Conservation (phyloP, 805 yeast genomes). For the Ogataea paraovalis region DNA sequence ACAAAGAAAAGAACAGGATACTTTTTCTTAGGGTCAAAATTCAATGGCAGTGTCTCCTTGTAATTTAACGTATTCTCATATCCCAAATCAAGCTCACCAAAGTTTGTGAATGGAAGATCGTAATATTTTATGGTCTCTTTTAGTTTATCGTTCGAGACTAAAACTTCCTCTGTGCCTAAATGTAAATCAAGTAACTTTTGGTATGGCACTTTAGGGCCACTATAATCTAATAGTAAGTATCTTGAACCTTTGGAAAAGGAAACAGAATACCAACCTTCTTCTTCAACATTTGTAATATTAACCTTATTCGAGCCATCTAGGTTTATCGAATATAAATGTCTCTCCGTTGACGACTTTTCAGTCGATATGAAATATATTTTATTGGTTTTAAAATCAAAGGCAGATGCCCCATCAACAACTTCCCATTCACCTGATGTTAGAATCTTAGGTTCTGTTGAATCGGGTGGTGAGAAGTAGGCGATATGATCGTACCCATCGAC, state of each 20-base stretch:
- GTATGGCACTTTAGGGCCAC: constrained; percentile 77
- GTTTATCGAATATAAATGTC: constrained; percentile 74
- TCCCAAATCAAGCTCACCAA: constrained; percentile 47
- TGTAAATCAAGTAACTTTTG: constrained; percentile 66
- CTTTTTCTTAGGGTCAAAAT: constrained; percentile 54
- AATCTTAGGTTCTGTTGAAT: constrained; percentile 46
- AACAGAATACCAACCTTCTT: constrained; percentile 63
- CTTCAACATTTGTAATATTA: constrained; percentile 46
- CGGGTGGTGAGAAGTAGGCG: constrained; percentile 78
- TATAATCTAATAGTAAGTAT: constrained; percentile 63
- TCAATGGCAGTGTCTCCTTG: constrained; percentile 72
- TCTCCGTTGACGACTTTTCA: constrained; percentile 70
- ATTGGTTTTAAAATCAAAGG: constrained; percentile 50
- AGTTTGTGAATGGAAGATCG: constrained; percentile 53
- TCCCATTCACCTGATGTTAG: constrained; percentile 87
- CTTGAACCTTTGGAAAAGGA: constrained; percentile 79
- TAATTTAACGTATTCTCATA: constrained; percentile 45
- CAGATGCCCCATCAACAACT: constrained; percentile 69
- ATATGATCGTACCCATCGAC: constrained; percentile 65
- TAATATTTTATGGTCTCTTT: constrained; percentile 36
- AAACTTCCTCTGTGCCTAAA: constrained; percentile 34
- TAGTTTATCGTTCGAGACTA: constrained; percentile 46
- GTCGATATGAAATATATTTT: constrained; percentile 71
- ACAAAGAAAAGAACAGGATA: constrained; percentile 88
- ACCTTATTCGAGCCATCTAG: constrained; percentile 43